These are phyloP conservation scores for Russula virescens DNA, from an alignment of 768 basidiomycete species.

Conservation along the genomic window DNA sequence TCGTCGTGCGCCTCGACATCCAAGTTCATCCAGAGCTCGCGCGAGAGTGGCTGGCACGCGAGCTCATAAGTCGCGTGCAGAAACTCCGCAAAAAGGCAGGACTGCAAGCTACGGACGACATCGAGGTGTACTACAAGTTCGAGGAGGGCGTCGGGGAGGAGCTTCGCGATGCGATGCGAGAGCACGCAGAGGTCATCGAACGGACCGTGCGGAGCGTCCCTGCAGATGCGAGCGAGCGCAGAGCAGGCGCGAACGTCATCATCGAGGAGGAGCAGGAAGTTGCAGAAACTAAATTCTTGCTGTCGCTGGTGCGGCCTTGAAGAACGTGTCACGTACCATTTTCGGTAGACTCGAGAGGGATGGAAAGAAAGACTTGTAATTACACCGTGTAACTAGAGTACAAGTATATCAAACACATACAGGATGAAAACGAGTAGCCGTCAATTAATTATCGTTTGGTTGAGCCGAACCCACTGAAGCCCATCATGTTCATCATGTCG, in stretches of 20 bases:
- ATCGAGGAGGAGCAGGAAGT: slow-evolving; percentile 87
- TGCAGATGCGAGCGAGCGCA: slow-evolving; percentile 48
- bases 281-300: slow-evolving; percentile 67
- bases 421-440: background rate
- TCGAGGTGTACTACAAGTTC: slow-evolving; percentile 81
- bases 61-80: slow-evolving; percentile 90
- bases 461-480: slow-evolving; percentile 85
- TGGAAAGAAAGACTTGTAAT: slow-evolving; percentile 26
- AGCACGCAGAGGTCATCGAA: slow-evolving; percentile 62
- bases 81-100: slow-evolving; percentile 94
- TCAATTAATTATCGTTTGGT: slow-evolving; percentile 58
- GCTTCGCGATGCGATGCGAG: slow-evolving; percentile 54
- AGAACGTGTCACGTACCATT: background rate
- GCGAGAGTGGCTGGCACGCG: slow-evolving; percentile 83
- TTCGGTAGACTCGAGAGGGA: background rate
- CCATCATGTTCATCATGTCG: slow-evolving; percentile 82
- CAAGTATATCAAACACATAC: slow-evolving; percentile 18
- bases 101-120: slow-evolving; percentile 90
- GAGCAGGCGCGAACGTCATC: slow-evolving; percentile 45
- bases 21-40: slow-evolving; percentile 81
- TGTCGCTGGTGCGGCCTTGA: slow-evolving; percentile 59
- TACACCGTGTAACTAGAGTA: slow-evolving; percentile 31
- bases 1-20: slow-evolving; percentile 89
- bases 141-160: slow-evolving; percentile 62
- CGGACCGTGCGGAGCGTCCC: slow-evolving; percentile 74